Evolutionary conservation across 805 yeast genomes (phyloP).

Genomic region (Wickerhamiella occidentalis): DNA sequence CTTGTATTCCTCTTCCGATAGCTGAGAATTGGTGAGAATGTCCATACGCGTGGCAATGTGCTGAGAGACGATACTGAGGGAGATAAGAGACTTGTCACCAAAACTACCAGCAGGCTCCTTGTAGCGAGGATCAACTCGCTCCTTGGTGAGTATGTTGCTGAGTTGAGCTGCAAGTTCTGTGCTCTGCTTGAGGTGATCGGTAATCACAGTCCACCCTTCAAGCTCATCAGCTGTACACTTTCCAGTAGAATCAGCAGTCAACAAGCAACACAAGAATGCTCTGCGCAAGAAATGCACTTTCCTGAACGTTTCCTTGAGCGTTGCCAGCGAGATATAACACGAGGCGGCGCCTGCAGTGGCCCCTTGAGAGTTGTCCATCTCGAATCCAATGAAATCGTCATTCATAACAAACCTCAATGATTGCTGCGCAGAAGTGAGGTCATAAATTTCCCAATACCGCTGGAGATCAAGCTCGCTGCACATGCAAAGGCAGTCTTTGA

Average conservation of each 20-base stretch:
- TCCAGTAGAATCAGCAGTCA: constrained; percentile 28
- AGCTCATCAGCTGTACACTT: constrained; percentile 19
- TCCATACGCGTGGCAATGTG: constrained; percentile 20
- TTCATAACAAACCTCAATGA: constrained; percentile 19
- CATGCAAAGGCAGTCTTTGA: constrained; percentile 24
- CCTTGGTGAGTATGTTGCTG: constrained; percentile 15
- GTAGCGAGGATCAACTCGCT: constrained; percentile 14
- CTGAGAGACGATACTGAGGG: constrained; percentile 15
- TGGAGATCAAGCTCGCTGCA: constrained; percentile 29
- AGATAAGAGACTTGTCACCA: constrained; percentile 7
- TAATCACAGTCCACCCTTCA: constrained; percentile 20
- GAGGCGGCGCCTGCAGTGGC: constrained; percentile 10
- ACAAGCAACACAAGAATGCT: constrained; percentile 33
- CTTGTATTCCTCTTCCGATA: constrained; percentile 8
- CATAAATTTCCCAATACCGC: constrained; percentile 36
- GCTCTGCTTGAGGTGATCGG: constrained; percentile 17
- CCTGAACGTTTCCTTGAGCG: constrained; percentile 27
- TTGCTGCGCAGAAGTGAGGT: constrained; percentile 27
- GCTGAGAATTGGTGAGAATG: constrained; percentile 12
- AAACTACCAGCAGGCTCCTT: not conserved
- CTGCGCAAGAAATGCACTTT: constrained; percentile 32
- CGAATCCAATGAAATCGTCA: constrained; percentile 15
- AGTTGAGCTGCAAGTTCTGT: constrained; percentile 16
- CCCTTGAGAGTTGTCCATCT: not conserved
- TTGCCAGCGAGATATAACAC: constrained; percentile 17